Conservation (phyloP, 768 basidiomycete species). For the Russula vinacea region DNA sequence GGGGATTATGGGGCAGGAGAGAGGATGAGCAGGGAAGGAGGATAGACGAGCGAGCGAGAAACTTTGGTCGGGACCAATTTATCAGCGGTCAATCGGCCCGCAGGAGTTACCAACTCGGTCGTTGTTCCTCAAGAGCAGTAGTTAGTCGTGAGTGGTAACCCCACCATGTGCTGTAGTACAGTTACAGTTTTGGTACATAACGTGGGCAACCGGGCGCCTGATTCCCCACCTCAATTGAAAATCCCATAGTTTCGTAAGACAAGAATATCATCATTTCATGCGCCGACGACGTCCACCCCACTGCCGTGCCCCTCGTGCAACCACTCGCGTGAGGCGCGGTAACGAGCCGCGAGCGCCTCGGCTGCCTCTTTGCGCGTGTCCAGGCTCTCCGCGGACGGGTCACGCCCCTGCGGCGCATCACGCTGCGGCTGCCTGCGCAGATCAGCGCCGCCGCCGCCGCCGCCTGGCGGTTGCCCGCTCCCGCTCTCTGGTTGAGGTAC, state of each 20-base stretch:
- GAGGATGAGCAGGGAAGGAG: not conserved
- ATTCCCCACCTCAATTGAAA: not conserved
- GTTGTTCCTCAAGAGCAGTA: not conserved
- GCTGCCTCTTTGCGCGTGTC: conserved; percentile 28
- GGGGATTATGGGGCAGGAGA: not conserved
- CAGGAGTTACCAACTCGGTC: not conserved
- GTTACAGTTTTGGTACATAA: not conserved
- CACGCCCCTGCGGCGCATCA: conserved; percentile 16
- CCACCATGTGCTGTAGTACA: not conserved
- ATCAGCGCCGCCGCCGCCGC: not conserved
- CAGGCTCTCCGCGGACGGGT: conserved; percentile 26
- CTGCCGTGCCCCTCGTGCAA: conserved; percentile 8
- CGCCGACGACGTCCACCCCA: conserved; percentile 3
- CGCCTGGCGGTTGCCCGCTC: not conserved
- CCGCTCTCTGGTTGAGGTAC: not conserved
- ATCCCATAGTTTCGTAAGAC: not conserved
- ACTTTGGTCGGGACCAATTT: not conserved
- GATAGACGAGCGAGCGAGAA: not conserved
- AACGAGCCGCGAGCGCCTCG: conserved; percentile 26
- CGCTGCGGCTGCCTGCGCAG: conserved; percentile 5
- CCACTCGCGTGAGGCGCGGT: conserved; percentile 23
- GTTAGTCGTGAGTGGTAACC: not conserved
- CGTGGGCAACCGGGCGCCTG: not conserved
- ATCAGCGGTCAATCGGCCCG: conserved; percentile 7
- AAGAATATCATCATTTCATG: not conserved